Conservation (phyloP, 305 asterid species). For the Fraxinus ornus region DNA sequence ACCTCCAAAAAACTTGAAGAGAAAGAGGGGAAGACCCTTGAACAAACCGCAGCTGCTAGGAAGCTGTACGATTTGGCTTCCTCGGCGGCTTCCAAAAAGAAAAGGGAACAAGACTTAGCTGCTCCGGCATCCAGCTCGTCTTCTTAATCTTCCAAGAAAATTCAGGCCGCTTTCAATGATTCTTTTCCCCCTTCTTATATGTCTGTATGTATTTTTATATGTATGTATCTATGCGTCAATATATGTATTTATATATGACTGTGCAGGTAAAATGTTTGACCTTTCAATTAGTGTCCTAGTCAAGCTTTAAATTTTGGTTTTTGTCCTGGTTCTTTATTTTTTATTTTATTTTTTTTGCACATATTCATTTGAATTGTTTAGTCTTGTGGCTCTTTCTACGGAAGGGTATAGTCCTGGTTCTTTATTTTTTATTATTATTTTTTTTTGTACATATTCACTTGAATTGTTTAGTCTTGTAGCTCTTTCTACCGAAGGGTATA, state of each 20-base stretch:
- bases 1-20: slow-evolving; percentile 36
- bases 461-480: not conserved
- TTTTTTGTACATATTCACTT: not conserved
- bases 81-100: slow-evolving; percentile 30
- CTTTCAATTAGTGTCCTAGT: not conserved
- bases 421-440: no score
- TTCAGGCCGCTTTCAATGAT: slow-evolving; percentile 39
- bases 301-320: not conserved
- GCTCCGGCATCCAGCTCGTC: not conserved
- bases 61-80: slow-evolving; percentile 28
- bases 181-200: not conserved
- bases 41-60: slow-evolving; percentile 59
- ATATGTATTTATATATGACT: not conserved
- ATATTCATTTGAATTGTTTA: not conserved
- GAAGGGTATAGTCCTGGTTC: not conserved
- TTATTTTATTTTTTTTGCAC: no score
- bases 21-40: slow-evolving; percentile 50
- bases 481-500: not conserved
- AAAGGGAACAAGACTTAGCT: slow-evolving; percentile 24
- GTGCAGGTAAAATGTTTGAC: not conserved
- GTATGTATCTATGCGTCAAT: not conserved
- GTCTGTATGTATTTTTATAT: not conserved
- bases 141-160: slow-evolving; percentile 33
- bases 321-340: not conserved
- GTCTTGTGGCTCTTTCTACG: not conserved